Conservation (phyloP, 306 rosid species). For the Astragalus membranaceus region DNA sequence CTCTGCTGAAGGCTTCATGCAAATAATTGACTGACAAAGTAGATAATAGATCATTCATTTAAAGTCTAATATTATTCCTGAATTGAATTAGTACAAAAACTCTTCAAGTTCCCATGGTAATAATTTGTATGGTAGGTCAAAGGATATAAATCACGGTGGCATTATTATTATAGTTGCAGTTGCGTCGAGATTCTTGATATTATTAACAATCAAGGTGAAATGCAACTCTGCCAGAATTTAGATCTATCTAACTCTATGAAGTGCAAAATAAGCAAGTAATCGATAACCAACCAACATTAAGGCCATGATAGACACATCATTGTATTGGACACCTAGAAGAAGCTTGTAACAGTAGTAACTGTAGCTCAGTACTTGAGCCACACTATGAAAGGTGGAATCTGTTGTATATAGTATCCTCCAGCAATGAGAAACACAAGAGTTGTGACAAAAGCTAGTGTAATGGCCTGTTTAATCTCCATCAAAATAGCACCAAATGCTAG, state of each 20-base stretch:
- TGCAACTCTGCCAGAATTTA: constrained; percentile 20
- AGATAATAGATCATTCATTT: too few relatives aligned
- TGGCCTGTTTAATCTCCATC: constrained; percentile 93
- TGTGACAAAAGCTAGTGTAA: constrained; percentile 90
- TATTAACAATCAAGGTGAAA: too few relatives aligned
- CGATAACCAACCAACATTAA: constrained; percentile 86
- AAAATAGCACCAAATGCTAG: constrained; percentile 89
- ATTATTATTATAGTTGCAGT: too few relatives aligned
- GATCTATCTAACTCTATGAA: constrained; percentile 66
- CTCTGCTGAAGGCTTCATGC: too few relatives aligned
- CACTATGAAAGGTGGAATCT: constrained; percentile 80
- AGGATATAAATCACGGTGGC: too few relatives aligned
- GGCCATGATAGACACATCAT: constrained; percentile 69
- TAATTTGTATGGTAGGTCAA: too few relatives aligned
- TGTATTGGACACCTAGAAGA: constrained; percentile 83
- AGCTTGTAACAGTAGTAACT: constrained; percentile 97
- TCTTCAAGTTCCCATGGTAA: too few relatives aligned
- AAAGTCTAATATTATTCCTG: too few relatives aligned
- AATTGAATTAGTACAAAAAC: too few relatives aligned
- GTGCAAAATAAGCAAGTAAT: constrained; percentile 77
- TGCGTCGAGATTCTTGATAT: too few relatives aligned
- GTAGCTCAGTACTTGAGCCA: constrained; percentile 92
- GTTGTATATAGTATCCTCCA: constrained; percentile 92
- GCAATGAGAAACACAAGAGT: constrained; percentile 95
- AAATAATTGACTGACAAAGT: too few relatives aligned